Percentiles rank a stretch among this genome's conserved stretches.
phyloP scores from a whole-genome alignment of 148 eudicot genomes.

The Talinum fruticosum region DNA sequence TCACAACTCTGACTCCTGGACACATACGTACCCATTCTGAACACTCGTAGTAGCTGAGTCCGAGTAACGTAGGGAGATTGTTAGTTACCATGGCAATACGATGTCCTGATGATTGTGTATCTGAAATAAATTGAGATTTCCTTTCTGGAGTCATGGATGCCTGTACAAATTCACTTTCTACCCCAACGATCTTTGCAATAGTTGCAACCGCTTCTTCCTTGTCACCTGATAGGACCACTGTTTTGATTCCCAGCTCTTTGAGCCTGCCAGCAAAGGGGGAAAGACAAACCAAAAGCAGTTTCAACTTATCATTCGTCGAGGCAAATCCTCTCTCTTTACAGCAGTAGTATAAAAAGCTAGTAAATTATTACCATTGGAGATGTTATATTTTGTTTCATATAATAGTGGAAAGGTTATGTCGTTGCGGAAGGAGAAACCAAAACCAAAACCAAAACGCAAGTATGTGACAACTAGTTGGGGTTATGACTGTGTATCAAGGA shows the following conservation, averaged over 20 bases:
- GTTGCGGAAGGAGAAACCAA: background rate
- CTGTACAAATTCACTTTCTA: conserved; percentile 55
- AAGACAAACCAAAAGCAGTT: background rate
- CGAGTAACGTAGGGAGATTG: conserved; percentile 6
- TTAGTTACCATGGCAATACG: conserved; percentile 75
- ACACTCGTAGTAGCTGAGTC: conserved; percentile 4
- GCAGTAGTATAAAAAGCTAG: background rate
- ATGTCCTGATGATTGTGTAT: conserved; percentile 66
- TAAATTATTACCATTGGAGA: background rate
- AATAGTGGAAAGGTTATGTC: background rate
- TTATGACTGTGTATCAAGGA: background rate
- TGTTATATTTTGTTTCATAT: background rate
- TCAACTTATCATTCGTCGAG: background rate
- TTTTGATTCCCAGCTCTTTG: conserved; percentile 59
- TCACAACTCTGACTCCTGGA: background rate
- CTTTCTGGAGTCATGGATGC: conserved; percentile 73
- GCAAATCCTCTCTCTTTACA: background rate
- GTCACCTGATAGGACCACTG: conserved; percentile 88
- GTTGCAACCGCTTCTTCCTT: conserved; percentile 91
- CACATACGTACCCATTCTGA: background rate
- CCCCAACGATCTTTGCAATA: conserved; percentile 68
- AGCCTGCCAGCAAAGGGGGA: conserved; percentile 44
- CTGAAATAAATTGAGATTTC: conserved; percentile 70
- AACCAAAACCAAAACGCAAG: background rate
- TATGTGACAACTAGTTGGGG: background rate